These are phyloP conservation scores for Scheffersomyces titani DNA, from an alignment of 1,139 yeast species.

Conservation along the genomic window DNA sequence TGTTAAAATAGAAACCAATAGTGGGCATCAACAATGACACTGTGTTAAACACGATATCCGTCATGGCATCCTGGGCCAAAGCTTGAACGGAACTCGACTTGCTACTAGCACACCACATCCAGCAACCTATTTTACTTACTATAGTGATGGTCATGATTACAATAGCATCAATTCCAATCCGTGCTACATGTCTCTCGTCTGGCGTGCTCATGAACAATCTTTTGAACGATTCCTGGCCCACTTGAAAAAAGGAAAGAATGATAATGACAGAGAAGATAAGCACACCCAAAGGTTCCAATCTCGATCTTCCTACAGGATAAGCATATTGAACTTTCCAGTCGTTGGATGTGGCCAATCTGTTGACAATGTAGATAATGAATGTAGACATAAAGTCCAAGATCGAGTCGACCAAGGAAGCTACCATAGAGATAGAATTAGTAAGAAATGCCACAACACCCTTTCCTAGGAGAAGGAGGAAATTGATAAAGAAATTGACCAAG, in stretches of 20 bases:
- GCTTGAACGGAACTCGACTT: conserved; percentile 74
- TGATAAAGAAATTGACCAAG: conserved; percentile 62
- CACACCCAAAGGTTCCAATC: conserved; percentile 79
- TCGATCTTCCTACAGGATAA: conserved; percentile 70
- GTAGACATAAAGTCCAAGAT: conserved; percentile 75
- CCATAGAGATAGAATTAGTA: conserved; percentile 70
- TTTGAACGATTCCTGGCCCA: conserved; percentile 62
- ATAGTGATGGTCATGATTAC: conserved; percentile 66
- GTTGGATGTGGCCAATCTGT: conserved; percentile 55
- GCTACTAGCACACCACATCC: conserved; percentile 64
- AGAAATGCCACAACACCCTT: conserved; percentile 62
- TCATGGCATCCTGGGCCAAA: conserved; percentile 77
- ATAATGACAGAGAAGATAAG: conserved; percentile 72
- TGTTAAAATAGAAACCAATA: conserved; percentile 48
- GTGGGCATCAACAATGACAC: conserved; percentile 74
- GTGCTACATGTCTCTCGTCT: conserved; percentile 38
- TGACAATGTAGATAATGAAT: conserved; percentile 66
- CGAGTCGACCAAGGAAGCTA: conserved; percentile 80
- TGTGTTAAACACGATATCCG: conserved; percentile 66
- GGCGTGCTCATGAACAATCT: conserved; percentile 31
- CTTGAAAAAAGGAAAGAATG: conserved; percentile 71
- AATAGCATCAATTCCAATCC: conserved; percentile 56
- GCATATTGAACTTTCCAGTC: conserved; percentile 50
- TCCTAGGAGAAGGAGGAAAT: conserved; percentile 60
- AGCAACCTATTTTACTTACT: conserved; percentile 59